These are phyloP conservation scores for Scleromitrula shiraiana DNA, from an alignment of 2,329 filamentous ascomycete species.

Conservation along the genomic window DNA sequence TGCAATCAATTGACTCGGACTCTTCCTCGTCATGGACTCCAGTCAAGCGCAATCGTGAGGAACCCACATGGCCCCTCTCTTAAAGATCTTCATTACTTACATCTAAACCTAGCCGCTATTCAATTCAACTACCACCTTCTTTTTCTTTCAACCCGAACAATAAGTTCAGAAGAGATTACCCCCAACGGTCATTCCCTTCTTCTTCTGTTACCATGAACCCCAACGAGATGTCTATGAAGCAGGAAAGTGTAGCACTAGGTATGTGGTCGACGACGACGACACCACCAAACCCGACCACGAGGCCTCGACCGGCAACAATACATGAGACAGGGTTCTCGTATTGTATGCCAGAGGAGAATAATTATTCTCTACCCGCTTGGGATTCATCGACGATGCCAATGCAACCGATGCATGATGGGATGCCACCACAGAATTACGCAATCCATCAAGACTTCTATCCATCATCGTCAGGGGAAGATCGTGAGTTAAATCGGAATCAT, in stretches of 20 bases:
- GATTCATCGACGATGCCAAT: constrained; percentile 47
- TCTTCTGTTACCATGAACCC: constrained; percentile 42
- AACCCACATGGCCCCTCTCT: constrained; percentile 20
- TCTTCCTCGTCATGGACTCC: constrained; percentile 41
- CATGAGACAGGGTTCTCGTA: constrained; percentile 52
- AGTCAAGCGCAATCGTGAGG: constrained; percentile 46
- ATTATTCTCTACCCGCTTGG: constrained; percentile 44
- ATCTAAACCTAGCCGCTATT: constrained; percentile 36
- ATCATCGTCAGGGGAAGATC: constrained; percentile 39
- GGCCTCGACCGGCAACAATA: constrained; percentile 50
- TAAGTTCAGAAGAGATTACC: constrained; percentile 40
- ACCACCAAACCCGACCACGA: constrained; percentile 33
- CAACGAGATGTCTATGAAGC: constrained; percentile 40
- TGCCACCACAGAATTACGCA: constrained; percentile 44
- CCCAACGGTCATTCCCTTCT: constrained; percentile 35
- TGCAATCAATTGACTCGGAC: constrained; percentile 22
- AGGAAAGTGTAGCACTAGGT: constrained; percentile 40
- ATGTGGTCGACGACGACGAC: constrained; percentile 51
- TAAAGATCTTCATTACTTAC: constrained; percentile 32
- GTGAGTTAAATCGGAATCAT: constrained; percentile 33
- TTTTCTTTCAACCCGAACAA: constrained; percentile 43
- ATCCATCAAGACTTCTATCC: constrained; percentile 52
- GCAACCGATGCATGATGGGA: constrained; percentile 35
- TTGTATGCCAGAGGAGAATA: constrained; percentile 46
- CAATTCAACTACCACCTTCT: constrained; percentile 39